Evolutionary conservation across 1,284 basidiomycete species (phyloP), one percentile per base, ranked within the genome.

Genomic region (Tilletia setariae): DNA sequence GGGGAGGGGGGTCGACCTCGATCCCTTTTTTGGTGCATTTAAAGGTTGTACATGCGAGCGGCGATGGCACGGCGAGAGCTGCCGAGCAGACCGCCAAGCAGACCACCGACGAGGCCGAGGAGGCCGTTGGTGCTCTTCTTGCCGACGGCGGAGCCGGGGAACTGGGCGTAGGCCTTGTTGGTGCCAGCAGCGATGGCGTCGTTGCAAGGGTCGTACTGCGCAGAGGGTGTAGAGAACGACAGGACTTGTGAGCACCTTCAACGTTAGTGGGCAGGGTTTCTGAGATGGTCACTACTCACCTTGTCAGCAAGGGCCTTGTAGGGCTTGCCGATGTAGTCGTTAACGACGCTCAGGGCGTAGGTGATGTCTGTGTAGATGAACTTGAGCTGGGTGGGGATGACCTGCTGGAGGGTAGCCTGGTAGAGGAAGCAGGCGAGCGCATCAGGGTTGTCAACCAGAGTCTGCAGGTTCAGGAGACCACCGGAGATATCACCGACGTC

Each of bases 391-490:
- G 72, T 71, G 1, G 75, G 74, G 15, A 76, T 63, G 23, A 76
- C 47, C 21, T 56, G 49, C 28, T 43, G 35, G 40, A 44, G 21
- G 42, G 62, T 63, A 7, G 68, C 68, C 65, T 76, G 74, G 71
- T 72, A 76, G 51, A 76, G 70, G 71, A 64, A 76, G 65, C 74
- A 76, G 32, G 68, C 44, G 11, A 74, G 68, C 1, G 72, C 74
- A 62, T 70, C 67, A 1, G 72, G 70, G 53, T 77, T 68, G 21
- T 66, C 64, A 19, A 71, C 46, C 16, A 76, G 68, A 2, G 49
- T 64, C 1, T 59, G 65, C 16, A 65, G 16, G 63, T 74, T 72
- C 69, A 70, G 67, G 13, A 69, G 7, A 21, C 75, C 75, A 42
- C 72, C 74, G 46, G 74, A 74, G 42, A 77, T 65, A 66, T 77